A percentile compares a stretch with the other conserved stretches of the same genome.
These are phyloP conservation scores for Blastobotrys peoriensis DNA, from an alignment of 805 yeast genomes.

Conservation along the genomic window DNA sequence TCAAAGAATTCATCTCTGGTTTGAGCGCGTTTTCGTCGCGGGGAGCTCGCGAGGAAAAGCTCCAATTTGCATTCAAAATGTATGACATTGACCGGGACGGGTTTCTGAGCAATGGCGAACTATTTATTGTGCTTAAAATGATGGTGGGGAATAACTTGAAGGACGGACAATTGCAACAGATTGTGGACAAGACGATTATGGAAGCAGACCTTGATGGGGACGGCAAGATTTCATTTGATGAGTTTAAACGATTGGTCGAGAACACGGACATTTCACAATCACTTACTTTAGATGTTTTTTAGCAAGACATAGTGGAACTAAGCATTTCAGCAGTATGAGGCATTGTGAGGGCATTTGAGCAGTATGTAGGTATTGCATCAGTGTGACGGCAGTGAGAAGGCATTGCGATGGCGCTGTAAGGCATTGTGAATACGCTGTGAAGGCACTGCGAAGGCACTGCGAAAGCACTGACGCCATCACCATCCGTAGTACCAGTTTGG, in stretches of 20 bases:
- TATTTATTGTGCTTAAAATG: constrained; percentile 84
- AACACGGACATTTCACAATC: constrained; percentile 33
- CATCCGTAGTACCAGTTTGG: too few relatives aligned
- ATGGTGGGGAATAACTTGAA: constrained; percentile 93
- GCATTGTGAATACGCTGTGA: too few relatives aligned
- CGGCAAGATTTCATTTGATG: constrained; percentile 78
- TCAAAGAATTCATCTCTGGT: constrained; percentile 87
- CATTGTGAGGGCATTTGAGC: too few relatives aligned
- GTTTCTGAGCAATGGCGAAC: constrained; percentile 88
- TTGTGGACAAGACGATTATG: constrained; percentile 94
- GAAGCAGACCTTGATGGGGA: constrained; percentile 88
- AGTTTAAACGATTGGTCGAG: constrained; percentile 54
- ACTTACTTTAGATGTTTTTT: constrained; percentile 32
- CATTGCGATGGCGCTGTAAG: too few relatives aligned
- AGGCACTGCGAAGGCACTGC: too few relatives aligned
- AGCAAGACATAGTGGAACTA: background rate
- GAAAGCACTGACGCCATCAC: too few relatives aligned
- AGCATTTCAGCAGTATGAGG: background rate
- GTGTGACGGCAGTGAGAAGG: too few relatives aligned
- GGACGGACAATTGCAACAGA: constrained; percentile 85
- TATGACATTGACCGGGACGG: constrained; percentile 97
- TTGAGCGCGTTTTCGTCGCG: constrained; percentile 82
- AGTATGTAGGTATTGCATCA: too few relatives aligned
- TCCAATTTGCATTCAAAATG: constrained; percentile 83
- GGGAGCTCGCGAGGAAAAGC: constrained; percentile 73